Evolutionary conservation across 257 asterid species (phyloP).

Genomic region (Ehretia macrophylla): DNA sequence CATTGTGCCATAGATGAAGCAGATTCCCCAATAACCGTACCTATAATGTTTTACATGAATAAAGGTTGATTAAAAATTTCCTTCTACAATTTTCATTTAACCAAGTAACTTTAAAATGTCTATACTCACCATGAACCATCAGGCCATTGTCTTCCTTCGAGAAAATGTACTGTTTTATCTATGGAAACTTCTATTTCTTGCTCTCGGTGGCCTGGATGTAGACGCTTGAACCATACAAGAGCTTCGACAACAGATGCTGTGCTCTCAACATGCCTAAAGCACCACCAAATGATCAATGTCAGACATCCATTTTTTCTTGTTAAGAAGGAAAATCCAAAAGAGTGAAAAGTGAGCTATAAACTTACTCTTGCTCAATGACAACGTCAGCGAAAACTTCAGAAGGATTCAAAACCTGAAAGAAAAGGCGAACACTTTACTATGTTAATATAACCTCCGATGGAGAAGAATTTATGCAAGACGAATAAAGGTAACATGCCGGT

Average conservation of each 20-base stretch:
- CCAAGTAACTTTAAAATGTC: neutral
- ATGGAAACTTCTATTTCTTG: constrained; percentile 58
- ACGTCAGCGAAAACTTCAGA: constrained; percentile 76
- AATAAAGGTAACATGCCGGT: too few relatives aligned
- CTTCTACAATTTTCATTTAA: constrained; percentile 6
- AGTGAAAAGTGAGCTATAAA: neutral
- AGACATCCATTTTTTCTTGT: too few relatives aligned
- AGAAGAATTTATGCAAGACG: too few relatives aligned
- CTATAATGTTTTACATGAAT: constrained; percentile 14
- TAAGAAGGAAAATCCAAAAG: neutral
- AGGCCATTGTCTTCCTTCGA: constrained; percentile 54
- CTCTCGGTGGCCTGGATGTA: constrained; percentile 63
- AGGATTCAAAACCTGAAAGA: constrained; percentile 53
- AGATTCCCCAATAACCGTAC: constrained; percentile 81
- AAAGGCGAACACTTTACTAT: neutral
- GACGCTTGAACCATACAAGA: constrained; percentile 45
- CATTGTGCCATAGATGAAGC: constrained; percentile 68
- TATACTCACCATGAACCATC: constrained; percentile 68
- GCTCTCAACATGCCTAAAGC: constrained; percentile 59
- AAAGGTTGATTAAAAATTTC: constrained; percentile 3
- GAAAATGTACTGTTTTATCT: constrained; percentile 35
- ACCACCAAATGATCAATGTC: neutral
- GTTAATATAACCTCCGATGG: too few relatives aligned
- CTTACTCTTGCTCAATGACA: constrained; percentile 71
- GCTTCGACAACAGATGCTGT: constrained; percentile 51